A percentile compares a stretch with the other conserved stretches of the same genome.
phyloP scores from a whole-genome alignment of 495 filamentous ascomycete genomes.

The Aspergillus kassunensis region DNA sequence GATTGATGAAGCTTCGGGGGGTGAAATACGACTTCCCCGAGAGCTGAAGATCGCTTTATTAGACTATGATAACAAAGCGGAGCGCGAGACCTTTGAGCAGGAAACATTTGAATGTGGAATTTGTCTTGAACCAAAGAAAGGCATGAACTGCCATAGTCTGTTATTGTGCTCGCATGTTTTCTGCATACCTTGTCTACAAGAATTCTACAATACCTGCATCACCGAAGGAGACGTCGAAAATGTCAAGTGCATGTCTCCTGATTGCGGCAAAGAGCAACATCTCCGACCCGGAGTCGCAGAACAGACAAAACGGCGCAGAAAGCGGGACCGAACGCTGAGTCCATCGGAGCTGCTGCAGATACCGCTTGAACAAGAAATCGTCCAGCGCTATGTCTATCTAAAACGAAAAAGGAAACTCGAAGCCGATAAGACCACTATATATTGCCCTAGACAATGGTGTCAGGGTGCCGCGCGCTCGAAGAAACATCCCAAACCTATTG shows the following conservation, averaged over 20 bases:
- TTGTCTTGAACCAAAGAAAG: constrained; percentile 93
- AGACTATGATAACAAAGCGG: constrained; percentile 72
- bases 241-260: constrained; percentile 72
- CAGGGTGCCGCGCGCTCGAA: constrained; percentile 83
- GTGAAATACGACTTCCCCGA: constrained; percentile 35
- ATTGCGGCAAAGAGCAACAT: constrained; percentile 62
- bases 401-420: constrained; percentile 92
- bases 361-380: constrained; percentile 63
- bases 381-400: constrained; percentile 80
- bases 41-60: constrained; percentile 70
- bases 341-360: constrained; percentile 89
- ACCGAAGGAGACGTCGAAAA: constrained; percentile 73
- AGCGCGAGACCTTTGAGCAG: constrained; percentile 68
- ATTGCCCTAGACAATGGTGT: constrained; percentile 91
- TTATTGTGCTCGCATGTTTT: constrained; percentile 85
- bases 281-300: constrained; percentile 16
- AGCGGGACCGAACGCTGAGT: constrained; percentile 61
- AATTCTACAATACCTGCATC: constrained; percentile 86
- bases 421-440: constrained; percentile 86
- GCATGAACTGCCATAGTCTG: constrained; percentile 71
- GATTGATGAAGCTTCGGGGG: constrained; percentile 51
- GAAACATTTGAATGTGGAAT: constrained; percentile 88
- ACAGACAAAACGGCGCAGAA: constrained; percentile 34
- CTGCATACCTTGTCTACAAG: constrained; percentile 76
- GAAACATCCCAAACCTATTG: constrained; percentile 64